Evolutionary conservation across 345 rosid species (phyloP), one percentile per base, ranked within the genome.

Genomic region (Eucalyptus camaldulensis): DNA sequence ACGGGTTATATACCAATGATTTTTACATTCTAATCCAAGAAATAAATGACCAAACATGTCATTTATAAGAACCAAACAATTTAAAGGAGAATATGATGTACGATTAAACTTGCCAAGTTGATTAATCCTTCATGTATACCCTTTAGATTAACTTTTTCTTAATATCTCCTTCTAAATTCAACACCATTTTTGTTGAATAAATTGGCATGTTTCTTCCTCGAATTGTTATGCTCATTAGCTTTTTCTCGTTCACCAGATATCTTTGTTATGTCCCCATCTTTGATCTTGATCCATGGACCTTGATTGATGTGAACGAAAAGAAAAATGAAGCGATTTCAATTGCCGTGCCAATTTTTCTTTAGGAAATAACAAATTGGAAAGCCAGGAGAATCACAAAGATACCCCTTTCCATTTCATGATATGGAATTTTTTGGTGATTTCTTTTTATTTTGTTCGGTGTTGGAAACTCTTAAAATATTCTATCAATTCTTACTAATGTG

Each of bases 1-100:
- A 1, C 1, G 2, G 60, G 12, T 56, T 25, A 60, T 4, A 0
- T 1, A 60, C 14, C 0, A 8, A 60, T 27, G 7, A 27, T 27
- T 8, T 65, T 65, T 65, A 65, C n/a, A n/a, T 29, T 65, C 3
- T 65, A n/a, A 65, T 65, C 6, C 5, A 2, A 65, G 6, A 65
- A 14, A 65, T n/a, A n/a, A 13, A 65, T 65, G 76, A 65, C 2
- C 10, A 65, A n/a, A n/a, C 4, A 7, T 65, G 10, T 2, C 76
- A 13, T 14, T 15, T 4, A 14, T 16, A 27, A 3, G 21, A 65
- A n/a, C 3, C 40, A 65, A 65, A n/a, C 40, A 65, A 65, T 65
- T 15, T 65, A n/a, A n/a, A 65, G 76, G 1, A 65, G 19, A 13
- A 65, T 13, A 65, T n/a, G 72, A n/a, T 65, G n/a, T 7, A 7